These are phyloP conservation scores for Lactifluus piperatus DNA, from an alignment of 768 basidiomycete species.

Conservation along the genomic window DNA sequence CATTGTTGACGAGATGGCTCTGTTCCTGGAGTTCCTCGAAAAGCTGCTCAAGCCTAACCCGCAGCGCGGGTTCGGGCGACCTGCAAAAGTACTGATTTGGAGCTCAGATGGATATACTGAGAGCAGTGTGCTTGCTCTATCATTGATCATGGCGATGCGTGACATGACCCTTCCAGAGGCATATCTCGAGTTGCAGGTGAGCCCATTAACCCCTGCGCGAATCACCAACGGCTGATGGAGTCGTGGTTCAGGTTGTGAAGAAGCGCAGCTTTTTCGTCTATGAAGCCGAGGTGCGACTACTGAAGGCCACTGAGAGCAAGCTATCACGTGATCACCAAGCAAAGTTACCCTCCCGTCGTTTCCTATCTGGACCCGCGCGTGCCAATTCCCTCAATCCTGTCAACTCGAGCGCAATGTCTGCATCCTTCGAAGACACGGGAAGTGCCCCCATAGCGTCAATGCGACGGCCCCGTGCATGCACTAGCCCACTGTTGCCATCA, in stretches of 20 bases:
- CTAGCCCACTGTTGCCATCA: conserved; percentile 56
- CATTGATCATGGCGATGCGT: conserved; percentile 74
- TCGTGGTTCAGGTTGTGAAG: conserved; percentile 38
- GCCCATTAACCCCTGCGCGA: conserved; percentile 19
- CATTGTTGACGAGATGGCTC: conserved; percentile 46
- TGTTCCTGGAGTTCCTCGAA: conserved; percentile 62
- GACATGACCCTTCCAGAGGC: conserved; percentile 73
- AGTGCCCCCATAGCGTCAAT: conserved; percentile 8
- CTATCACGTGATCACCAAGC: conserved; percentile 28
- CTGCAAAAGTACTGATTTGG: conserved; percentile 70
- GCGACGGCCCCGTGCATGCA: conserved; percentile 59
- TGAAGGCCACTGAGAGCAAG: conserved; percentile 59
- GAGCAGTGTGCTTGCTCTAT: conserved; percentile 78
- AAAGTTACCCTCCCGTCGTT: conserved; percentile 9
- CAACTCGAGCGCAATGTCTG: conserved; percentile 24
- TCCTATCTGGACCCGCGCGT: conserved; percentile 3
- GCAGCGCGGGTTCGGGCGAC: conserved; percentile 27
- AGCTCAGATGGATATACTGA: conserved; percentile 91
- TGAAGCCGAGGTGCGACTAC: conserved; percentile 62
- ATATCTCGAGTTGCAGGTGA: conserved; percentile 75
- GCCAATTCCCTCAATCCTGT: conserved; percentile 1
- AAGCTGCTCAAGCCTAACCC: conserved; percentile 45
- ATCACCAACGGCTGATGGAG: neutral
- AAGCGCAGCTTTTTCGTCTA: conserved; percentile 89
- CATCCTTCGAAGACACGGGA: conserved; percentile 23